Evolutionary conservation across 2,329 filamentous ascomycete species (phyloP), one percentile per base, ranked within the genome.

Genomic region (Arthrobotrys iridis): DNA sequence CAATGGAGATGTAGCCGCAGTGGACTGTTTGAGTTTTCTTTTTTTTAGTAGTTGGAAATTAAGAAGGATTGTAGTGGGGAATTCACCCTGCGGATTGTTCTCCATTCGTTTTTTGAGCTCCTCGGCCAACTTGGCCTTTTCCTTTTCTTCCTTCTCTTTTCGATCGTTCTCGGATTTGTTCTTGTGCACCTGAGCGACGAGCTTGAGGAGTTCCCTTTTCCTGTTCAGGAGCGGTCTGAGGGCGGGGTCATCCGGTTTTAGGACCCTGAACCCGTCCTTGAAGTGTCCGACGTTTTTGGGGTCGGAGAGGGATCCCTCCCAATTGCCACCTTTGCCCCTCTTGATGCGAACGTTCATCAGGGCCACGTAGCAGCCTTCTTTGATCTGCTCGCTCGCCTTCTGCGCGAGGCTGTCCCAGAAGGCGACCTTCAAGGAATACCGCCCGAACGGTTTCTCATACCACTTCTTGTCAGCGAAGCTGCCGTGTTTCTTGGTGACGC

Each of bases 371-470:
- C 28, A 26, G 5, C 70, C 70, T 48, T 66, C 62, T 13, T 18
- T 63, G 2, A 74, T 62, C 7, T 62, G 57, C 13, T 35, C 35
- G 13, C 18, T 55, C 7, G 62, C 70, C 35, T 74, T 67, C 0
- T 7, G 7, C 2, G 62, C 55, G 13, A 59, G 22, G 40, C 62
- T 40, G 43, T 74, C 62, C 70, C 70, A 74, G 28, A 20, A 41
- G 8, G 18, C 50, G 18, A 74, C 18, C 6, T 55, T 57, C 13
- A 74, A 8, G 13, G 45, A 62, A 15, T 67, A 67, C 0, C 24
- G n/a, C 1, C 70, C 62, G n/a, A 74, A 62, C 3, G 60, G 70
- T n/a, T 50, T 67, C n/a, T 74, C 43, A 13, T 20, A 74, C 70
- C 70, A 74, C 13, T 63, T 46, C 18, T 33, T 57, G 24, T 26